Conservation (phyloP, 1,284 basidiomycete species). For the Anthracocystis panici-leucophaei region DNA sequence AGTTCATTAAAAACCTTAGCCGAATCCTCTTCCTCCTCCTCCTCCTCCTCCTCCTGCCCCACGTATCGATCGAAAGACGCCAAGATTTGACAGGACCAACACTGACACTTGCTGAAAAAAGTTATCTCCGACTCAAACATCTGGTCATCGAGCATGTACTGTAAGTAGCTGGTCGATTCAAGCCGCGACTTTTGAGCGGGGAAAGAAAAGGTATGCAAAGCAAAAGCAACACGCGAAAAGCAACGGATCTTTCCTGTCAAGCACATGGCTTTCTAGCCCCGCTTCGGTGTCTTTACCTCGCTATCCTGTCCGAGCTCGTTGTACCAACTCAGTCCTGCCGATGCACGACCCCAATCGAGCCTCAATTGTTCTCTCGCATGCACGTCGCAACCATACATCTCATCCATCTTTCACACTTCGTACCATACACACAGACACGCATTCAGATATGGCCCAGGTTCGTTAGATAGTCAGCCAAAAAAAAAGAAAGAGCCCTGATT, state of each 20-base stretch:
- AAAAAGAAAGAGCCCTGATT: neutral
- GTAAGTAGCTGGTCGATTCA: no score
- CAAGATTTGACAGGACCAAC: no score
- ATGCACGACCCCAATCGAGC: neutral
- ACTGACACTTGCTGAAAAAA: no score
- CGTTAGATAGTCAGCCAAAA: conserved; percentile 1
- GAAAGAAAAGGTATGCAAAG: neutral
- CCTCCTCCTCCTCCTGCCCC: no score
- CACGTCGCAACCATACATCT: neutral
- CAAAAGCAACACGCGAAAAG: neutral
- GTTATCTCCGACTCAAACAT: no score
- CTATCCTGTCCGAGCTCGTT: neutral
- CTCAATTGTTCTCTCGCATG: neutral
- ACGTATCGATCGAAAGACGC: no score
- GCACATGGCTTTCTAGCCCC: neutral
- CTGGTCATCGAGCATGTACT: no score
- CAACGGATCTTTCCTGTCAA: neutral
- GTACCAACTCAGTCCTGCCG: neutral
- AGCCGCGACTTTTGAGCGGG: neutral
- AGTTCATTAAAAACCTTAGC: no score
- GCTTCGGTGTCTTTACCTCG: conserved; percentile 2
- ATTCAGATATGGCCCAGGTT: neutral
- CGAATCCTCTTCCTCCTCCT: no score
- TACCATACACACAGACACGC: neutral
- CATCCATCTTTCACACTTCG: neutral